These are phyloP conservation scores for Salmacisia buchloeana DNA, from an alignment of 1,284 basidiomycete species.

Conservation along the genomic window DNA sequence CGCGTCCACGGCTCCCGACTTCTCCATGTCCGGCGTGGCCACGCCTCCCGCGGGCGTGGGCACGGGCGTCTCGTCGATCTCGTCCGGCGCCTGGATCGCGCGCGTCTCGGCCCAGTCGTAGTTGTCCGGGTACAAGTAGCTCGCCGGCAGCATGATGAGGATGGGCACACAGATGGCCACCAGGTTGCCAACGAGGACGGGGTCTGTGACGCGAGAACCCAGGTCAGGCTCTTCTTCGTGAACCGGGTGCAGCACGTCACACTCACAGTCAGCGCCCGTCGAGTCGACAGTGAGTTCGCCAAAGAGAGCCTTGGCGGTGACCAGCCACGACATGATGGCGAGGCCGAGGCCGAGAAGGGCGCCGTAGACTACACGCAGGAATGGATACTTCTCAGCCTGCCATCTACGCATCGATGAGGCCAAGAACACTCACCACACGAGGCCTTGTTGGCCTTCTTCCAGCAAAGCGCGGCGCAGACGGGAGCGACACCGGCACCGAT, in stretches of 20 bases:
- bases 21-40: slow-evolving; percentile 1
- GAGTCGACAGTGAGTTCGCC: slow-evolving; percentile 66
- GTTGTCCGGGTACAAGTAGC: slow-evolving; percentile 32
- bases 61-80: slow-evolving; percentile 9
- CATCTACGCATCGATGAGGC: neutral
- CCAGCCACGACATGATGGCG: slow-evolving; percentile 75
- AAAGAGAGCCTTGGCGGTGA: slow-evolving; percentile 68
- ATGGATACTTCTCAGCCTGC: slow-evolving; percentile 24
- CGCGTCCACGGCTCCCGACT: neutral
- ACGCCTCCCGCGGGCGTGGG: too few relatives aligned
- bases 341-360: slow-evolving; percentile 65
- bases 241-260: too few relatives aligned
- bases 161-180: slow-evolving; percentile 75
- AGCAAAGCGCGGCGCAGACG: slow-evolving; percentile 65
- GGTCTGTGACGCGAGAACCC: too few relatives aligned
- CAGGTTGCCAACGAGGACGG: slow-evolving; percentile 70
- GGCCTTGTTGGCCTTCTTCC: slow-evolving; percentile 35
- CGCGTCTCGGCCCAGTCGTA: slow-evolving; percentile 43
- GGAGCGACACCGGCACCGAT: slow-evolving; percentile 80
- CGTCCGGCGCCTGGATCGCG: slow-evolving; percentile 38
- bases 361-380: slow-evolving; percentile 57
- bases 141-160: slow-evolving; percentile 62
- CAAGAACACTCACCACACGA: neutral
- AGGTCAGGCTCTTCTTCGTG: too few relatives aligned
- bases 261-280: slow-evolving; percentile 64